A percentile compares a stretch with the other conserved stretches of the same genome.
Evolutionary conservation across 1,139 yeast genomes (phyloP).

Genomic region (Meyerozyma athensensis): DNA sequence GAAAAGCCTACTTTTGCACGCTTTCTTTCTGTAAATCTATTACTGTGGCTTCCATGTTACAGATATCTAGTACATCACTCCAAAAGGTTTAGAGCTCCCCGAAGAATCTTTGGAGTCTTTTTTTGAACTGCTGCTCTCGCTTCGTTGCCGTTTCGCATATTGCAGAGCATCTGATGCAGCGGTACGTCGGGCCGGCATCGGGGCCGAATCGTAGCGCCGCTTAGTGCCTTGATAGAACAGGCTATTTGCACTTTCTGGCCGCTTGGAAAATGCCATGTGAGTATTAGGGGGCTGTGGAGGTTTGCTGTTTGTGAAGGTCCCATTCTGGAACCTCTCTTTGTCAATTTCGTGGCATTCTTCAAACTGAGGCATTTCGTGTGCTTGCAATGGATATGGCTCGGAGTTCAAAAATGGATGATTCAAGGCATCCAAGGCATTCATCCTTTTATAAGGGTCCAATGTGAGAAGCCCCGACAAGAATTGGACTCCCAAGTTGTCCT

Average conservation of each 20-base stretch:
- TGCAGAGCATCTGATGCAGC: neutral
- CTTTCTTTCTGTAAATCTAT: too few species aligned
- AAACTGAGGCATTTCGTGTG: conserved; percentile 58
- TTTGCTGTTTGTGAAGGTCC: neutral
- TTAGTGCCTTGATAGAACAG: neutral
- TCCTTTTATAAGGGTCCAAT: conserved; percentile 65
- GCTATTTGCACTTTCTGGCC: neutral
- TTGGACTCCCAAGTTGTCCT: conserved; percentile 27
- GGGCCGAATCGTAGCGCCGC: conserved; percentile 1
- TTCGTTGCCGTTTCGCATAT: neutral
- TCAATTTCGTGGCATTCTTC: conserved; percentile 91
- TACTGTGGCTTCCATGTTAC: too few species aligned
- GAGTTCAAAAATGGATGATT: conserved; percentile 61
- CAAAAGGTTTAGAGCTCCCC: neutral
- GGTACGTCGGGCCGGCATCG: neutral
- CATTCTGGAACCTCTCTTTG: conserved; percentile 54
- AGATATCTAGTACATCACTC: neutral
- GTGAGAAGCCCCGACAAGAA: conserved; percentile 53
- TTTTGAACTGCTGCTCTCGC: neutral
- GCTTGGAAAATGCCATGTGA: neutral
- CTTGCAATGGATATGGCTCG: conserved; percentile 59
- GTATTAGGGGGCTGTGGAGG: conserved; percentile 1
- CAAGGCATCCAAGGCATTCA: conserved; percentile 77
- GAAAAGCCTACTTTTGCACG: too few species aligned
- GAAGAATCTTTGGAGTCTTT: neutral